Conservation (phyloP, 2,329 filamentous ascomycete genomes). For the Dothistroma septosporum region DNA sequence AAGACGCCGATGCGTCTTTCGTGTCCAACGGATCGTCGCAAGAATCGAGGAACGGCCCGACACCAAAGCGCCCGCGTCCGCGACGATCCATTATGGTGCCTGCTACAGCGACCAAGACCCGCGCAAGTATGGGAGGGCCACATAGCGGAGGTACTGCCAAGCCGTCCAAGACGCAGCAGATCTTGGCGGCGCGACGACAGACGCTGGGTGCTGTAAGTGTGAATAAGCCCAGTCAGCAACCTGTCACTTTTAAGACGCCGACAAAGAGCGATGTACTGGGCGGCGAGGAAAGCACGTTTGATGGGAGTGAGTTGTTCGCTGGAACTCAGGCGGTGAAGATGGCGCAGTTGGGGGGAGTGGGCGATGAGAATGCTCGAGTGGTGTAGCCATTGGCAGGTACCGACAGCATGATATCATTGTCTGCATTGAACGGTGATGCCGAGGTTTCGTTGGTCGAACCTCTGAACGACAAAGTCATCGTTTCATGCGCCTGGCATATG, state of each 20-base stretch:
- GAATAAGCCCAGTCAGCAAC: slow-evolving; percentile 27
- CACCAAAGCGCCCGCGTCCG: slow-evolving; percentile 38
- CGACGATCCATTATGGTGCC: slow-evolving; percentile 16
- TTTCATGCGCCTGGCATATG: no score
- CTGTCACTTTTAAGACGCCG: slow-evolving; percentile 21
- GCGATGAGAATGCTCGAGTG: not conserved
- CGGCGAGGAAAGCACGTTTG: slow-evolving; percentile 36
- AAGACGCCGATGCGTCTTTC: slow-evolving; percentile 22
- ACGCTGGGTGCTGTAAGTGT: slow-evolving; percentile 26
- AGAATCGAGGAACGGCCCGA: slow-evolving; percentile 31
- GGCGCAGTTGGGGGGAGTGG: slow-evolving; percentile 3
- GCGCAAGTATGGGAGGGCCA: slow-evolving; percentile 18
- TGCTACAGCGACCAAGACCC: slow-evolving; percentile 26
- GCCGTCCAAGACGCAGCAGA: not conserved
- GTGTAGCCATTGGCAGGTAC: no score
- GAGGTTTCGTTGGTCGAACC: no score
- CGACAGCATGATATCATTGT: no score
- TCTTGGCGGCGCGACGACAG: slow-evolving; percentile 19
- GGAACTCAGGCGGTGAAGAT: slow-evolving; percentile 31
- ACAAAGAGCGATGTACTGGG: slow-evolving; percentile 16
- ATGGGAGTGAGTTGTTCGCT: slow-evolving; percentile 38
- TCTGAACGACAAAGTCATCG: no score
- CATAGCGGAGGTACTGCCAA: slow-evolving; percentile 7
- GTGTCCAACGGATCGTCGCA: slow-evolving; percentile 30
- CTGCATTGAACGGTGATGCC: no score